Evolutionary conservation across 2,329 filamentous ascomycete species (phyloP).

Genomic region (Neofusicoccum ribis): DNA sequence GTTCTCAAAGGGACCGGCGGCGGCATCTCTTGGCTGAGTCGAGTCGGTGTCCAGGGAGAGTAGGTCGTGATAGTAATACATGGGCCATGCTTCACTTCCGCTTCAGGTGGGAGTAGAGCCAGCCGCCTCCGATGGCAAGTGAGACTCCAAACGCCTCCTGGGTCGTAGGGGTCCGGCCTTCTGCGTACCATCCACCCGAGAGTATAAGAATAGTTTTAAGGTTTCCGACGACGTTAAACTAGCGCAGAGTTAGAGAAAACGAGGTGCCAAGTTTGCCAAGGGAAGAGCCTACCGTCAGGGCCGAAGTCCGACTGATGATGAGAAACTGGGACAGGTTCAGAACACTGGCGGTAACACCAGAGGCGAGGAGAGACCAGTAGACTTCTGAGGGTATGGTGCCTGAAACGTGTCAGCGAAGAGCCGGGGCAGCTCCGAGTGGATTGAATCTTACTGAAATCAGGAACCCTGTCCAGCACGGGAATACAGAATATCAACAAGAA

Average conservation of each 20-base stretch:
- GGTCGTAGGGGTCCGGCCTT: constrained; percentile 42
- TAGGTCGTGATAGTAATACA: not conserved
- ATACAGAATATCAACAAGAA: constrained; percentile 45
- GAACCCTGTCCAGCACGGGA: constrained; percentile 46
- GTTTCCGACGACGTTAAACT: constrained; percentile 44
- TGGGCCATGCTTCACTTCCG: constrained; percentile 1
- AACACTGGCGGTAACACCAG: constrained; percentile 45
- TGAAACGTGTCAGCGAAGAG: not conserved
- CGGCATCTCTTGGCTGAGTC: too few relatives aligned
- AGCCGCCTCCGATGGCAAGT: constrained; percentile 47
- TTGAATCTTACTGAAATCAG: constrained; percentile 29
- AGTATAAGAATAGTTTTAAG: constrained; percentile 50
- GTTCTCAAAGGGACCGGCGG: not conserved
- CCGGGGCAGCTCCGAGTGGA: not conserved
- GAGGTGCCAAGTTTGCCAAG: not conserved
- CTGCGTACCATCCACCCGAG: constrained; percentile 48
- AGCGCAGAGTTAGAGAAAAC: constrained; percentile 15
- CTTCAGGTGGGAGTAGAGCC: constrained; percentile 45
- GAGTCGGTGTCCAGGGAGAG: not conserved
- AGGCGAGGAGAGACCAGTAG: constrained; percentile 42
- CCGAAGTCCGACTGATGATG: constrained; percentile 42
- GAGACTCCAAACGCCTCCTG: constrained; percentile 45
- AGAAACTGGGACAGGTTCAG: constrained; percentile 46
- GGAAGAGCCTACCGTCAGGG: constrained; percentile 29
- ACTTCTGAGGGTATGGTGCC: constrained; percentile 40